Conservation (phyloP, 2,329 filamentous ascomycete species). For the Penicillium paneum region DNA sequence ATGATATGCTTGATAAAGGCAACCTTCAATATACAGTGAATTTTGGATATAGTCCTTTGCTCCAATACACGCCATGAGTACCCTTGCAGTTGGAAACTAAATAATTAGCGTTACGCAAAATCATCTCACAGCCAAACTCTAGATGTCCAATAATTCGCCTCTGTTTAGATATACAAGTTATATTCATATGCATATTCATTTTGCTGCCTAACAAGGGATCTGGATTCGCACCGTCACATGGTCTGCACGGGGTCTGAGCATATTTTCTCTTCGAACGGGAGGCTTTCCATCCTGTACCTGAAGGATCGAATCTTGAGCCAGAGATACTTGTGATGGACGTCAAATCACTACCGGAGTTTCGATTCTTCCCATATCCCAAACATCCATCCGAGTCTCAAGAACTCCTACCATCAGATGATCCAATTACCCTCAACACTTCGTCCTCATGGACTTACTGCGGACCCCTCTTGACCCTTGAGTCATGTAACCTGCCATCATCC, state of each 20-base stretch:
- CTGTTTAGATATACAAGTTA: too few species aligned
- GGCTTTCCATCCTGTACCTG: not conserved
- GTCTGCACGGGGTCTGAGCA: not conserved
- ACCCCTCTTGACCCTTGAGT: conserved; percentile 34
- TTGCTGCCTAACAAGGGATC: not conserved
- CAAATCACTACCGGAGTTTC: conserved; percentile 17
- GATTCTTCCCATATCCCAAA: conserved; percentile 16
- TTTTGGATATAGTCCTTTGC: not conserved
- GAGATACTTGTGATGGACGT: conserved; percentile 14
- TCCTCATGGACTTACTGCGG: conserved; percentile 48
- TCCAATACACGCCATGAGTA: not conserved
- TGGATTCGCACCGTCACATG: not conserved
- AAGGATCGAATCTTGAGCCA: not conserved
- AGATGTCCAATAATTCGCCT: not conserved
- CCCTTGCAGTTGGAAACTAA: not conserved
- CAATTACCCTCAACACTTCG: conserved; percentile 17
- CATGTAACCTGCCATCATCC: conserved; percentile 32
- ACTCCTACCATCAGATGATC: conserved; percentile 3
- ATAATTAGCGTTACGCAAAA: not conserved
- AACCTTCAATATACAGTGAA: not conserved
- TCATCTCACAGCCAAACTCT: not conserved
- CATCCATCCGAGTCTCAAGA: not conserved
- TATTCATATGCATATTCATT: too few species aligned
- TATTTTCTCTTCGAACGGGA: not conserved
- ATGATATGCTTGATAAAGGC: conserved; percentile 14